phyloP scores from a whole-genome alignment of 805 yeast genomes.

The Jamesozyma piceae region DNA sequence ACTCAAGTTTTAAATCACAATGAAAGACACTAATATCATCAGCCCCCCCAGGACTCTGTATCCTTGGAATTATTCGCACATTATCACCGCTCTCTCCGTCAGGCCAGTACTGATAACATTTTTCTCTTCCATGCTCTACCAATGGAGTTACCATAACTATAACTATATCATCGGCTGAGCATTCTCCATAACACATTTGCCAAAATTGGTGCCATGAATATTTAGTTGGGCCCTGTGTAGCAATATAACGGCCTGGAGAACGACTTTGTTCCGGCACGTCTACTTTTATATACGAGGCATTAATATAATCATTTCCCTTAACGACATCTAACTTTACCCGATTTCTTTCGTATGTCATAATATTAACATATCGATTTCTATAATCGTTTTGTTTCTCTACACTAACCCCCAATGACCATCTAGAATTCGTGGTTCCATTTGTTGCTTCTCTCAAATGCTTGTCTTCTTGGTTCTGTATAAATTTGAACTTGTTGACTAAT shows the following conservation, averaged over 20 bases:
- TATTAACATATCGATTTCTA: constrained; percentile 53
- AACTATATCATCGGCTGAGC: constrained; percentile 45
- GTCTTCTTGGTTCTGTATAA: constrained; percentile 32
- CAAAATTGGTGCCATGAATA: constrained; percentile 78
- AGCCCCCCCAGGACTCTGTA: constrained; percentile 18
- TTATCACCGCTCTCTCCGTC: constrained; percentile 11
- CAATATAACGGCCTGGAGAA: constrained; percentile 40
- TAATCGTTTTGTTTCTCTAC: constrained; percentile 18
- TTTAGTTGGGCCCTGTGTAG: constrained; percentile 72
- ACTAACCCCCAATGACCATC: constrained; percentile 27
- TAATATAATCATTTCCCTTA: constrained; percentile 54
- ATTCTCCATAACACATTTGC: constrained; percentile 66
- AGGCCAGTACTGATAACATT: constrained; percentile 80
- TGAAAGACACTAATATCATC: constrained; percentile 18
- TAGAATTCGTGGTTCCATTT: constrained; percentile 18
- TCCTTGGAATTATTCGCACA: constrained; percentile 4
- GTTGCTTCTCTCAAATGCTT: constrained; percentile 33
- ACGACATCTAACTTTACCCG: constrained; percentile 37
- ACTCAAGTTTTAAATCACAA: constrained; percentile 16
- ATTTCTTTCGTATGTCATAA: constrained; percentile 56
- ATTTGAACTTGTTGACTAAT: constrained; percentile 24
- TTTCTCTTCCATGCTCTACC: constrained; percentile 56
- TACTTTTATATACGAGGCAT: constrained; percentile 60
- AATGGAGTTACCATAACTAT: constrained; percentile 72
- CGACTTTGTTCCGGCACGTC: constrained; percentile 18